A percentile compares a stretch with the other conserved stretches of the same genome.
Conservation (phyloP, 2,329 filamentous ascomycete species). For the Calonectria pseudoreteaudii region DNA sequence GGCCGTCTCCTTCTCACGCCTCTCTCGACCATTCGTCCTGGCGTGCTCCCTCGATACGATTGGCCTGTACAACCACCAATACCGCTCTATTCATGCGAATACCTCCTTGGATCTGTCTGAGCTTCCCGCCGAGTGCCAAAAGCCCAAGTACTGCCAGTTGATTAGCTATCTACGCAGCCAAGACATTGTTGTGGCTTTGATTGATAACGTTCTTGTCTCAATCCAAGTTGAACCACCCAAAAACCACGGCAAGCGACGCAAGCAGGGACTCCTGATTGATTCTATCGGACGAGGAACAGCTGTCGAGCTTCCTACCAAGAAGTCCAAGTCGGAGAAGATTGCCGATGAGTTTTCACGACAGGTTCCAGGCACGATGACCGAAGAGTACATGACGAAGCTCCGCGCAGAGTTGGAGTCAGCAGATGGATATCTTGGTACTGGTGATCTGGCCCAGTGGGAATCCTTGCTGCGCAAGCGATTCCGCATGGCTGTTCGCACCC, state of each 20-base stretch:
- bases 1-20: constrained; percentile 71
- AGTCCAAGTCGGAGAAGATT: constrained; percentile 44
- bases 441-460: constrained; percentile 63
- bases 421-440: constrained; percentile 59
- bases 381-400: constrained; percentile 61
- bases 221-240: constrained; percentile 76
- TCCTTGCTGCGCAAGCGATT: constrained; percentile 62
- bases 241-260: constrained; percentile 65
- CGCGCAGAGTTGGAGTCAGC: constrained; percentile 58
- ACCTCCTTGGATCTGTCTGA: constrained; percentile 57
- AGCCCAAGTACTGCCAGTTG: constrained; percentile 56
- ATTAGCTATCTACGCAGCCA: constrained; percentile 73
- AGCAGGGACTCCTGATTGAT: constrained; percentile 76
- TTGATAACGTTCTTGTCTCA: constrained; percentile 73
- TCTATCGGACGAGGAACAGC: constrained; percentile 75
- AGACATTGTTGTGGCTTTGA: constrained; percentile 73
- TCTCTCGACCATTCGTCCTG: constrained; percentile 76
- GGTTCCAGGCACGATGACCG: constrained; percentile 63
- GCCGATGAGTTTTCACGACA: constrained; percentile 50
- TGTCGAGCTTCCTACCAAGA: constrained; percentile 51
- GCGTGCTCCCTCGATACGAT: constrained; percentile 68
- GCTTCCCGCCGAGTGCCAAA: constrained; percentile 51
- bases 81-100: constrained; percentile 69
- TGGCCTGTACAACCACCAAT: constrained; percentile 77
- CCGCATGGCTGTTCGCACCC: constrained; percentile 51